These are phyloP conservation scores for Pelargonium citronellum DNA, from an alignment of 441 rosid species.

Conservation along the genomic window DNA sequence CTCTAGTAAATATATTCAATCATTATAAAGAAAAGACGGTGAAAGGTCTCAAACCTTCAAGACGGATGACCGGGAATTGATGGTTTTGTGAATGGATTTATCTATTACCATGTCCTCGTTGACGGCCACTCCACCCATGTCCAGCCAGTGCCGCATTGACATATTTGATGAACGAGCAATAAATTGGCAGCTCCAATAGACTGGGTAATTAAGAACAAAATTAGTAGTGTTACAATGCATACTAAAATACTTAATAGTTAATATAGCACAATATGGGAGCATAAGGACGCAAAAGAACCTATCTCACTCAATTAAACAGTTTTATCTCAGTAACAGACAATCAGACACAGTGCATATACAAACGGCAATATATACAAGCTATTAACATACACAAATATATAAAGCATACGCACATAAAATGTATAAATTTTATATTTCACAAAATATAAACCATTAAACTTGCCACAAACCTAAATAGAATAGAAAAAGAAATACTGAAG, in stretches of 20 bases:
- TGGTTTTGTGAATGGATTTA: conserved; percentile 67
- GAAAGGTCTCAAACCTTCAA: conserved; percentile 54
- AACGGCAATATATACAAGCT: too few species aligned
- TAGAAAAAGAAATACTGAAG: background rate
- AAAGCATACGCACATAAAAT: too few species aligned
- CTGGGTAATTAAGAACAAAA: conserved; percentile 29
- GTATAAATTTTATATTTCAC: too few species aligned
- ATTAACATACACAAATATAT: too few species aligned
- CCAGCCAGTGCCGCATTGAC: conserved; percentile 81
- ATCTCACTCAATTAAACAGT: too few species aligned
- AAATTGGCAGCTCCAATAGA: conserved; percentile 93
- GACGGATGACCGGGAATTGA: conserved; percentile 81
- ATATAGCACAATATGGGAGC: too few species aligned
- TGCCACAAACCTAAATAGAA: background rate
- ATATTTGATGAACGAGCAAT: conserved; percentile 78
- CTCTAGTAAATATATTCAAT: conserved; percentile 5
- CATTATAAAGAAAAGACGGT: conserved; percentile 14
- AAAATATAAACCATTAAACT: too few species aligned
- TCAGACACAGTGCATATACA: too few species aligned
- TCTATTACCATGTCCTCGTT: conserved; percentile 75
- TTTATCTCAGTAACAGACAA: too few species aligned
- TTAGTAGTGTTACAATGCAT: background rate
- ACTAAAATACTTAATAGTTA: background rate
- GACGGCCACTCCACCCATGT: conserved; percentile 85
- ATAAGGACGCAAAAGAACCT: too few species aligned